These are phyloP conservation scores for Aspergillus terreus DNA, from an alignment of 2,329 filamentous ascomycete species.

Conservation along the genomic window DNA sequence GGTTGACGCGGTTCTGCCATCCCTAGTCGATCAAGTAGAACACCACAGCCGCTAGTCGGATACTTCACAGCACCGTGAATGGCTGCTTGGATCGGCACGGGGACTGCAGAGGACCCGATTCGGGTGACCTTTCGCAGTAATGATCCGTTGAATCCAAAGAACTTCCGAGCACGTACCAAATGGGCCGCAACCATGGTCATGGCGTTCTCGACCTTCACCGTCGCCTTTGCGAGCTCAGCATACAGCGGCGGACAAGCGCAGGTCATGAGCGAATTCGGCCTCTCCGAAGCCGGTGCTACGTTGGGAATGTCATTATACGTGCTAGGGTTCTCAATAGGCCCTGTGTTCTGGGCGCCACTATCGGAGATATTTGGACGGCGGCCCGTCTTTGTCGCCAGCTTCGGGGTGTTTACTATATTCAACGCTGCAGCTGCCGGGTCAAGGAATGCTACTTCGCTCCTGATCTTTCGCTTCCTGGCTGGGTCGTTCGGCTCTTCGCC, in stretches of 20 bases:
- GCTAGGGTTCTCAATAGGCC: constrained; percentile 36
- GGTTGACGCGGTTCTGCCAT: too few species aligned
- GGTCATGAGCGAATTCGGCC: not conserved
- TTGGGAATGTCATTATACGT: constrained; percentile 22
- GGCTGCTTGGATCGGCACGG: not conserved
- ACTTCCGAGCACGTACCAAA: not conserved
- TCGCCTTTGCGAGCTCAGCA: not conserved
- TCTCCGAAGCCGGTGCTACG: not conserved
- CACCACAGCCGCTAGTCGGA: too few species aligned
- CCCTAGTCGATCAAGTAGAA: too few species aligned
- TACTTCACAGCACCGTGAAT: not conserved
- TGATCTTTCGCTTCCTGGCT: constrained; percentile 63
- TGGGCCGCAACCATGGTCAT: not conserved
- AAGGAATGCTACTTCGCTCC: constrained; percentile 41
- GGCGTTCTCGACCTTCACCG: not conserved
- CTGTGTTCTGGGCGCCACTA: constrained; percentile 33
- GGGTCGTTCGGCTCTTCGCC: constrained; percentile 57
- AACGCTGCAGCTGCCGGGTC: constrained; percentile 56
- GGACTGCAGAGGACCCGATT: not conserved
- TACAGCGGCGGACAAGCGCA: not conserved
- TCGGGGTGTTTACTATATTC: constrained; percentile 49
- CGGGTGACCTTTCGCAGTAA: not conserved
- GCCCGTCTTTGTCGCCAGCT: constrained; percentile 13
- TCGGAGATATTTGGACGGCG: constrained; percentile 21
- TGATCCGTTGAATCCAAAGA: not conserved